Percentiles rank a stretch among this genome's conserved stretches.
Conservation (phyloP, 2,329 filamentous ascomycete genomes). For the Neoascochyta sp. region DNA sequence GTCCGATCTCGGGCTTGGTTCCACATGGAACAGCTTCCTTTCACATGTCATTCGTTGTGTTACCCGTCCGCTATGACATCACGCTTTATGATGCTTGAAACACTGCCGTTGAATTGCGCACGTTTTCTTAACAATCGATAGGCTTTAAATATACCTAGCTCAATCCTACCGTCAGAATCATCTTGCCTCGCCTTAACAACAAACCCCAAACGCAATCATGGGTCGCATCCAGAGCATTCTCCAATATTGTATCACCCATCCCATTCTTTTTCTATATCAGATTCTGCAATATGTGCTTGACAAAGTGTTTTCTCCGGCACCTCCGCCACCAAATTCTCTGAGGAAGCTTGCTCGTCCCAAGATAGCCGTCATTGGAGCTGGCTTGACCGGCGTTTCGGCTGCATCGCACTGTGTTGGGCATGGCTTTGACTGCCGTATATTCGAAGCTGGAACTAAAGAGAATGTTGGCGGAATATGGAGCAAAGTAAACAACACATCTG, state of each 20-base stretch:
- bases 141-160: neutral
- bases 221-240: conserved; percentile 13
- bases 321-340: conserved; percentile 59
- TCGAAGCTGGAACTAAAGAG: conserved; percentile 66
- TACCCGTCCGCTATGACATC: conserved; percentile 19
- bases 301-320: conserved; percentile 64
- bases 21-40: no score
- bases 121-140: conserved; percentile 2
- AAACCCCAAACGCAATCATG: conserved; percentile 16
- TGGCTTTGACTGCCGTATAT: conserved; percentile 77
- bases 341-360: conserved; percentile 59
- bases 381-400: conserved; percentile 69
- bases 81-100: conserved; percentile 12
- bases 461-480: conserved; percentile 78
- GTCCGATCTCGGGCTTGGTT: no score
- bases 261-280: conserved; percentile 60
- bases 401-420: conserved; percentile 81
- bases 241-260: conserved; percentile 35
- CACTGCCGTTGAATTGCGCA: conserved; percentile 11
- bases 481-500: conserved; percentile 75
- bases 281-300: conserved; percentile 62
- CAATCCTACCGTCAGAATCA: neutral
- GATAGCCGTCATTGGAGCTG: conserved; percentile 47
- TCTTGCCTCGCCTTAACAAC: no score
- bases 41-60: conserved; percentile 17